Base-by-base conservation (phyloP, 169 alveolate genomes). In the Plasmodium fragile region DNA sequence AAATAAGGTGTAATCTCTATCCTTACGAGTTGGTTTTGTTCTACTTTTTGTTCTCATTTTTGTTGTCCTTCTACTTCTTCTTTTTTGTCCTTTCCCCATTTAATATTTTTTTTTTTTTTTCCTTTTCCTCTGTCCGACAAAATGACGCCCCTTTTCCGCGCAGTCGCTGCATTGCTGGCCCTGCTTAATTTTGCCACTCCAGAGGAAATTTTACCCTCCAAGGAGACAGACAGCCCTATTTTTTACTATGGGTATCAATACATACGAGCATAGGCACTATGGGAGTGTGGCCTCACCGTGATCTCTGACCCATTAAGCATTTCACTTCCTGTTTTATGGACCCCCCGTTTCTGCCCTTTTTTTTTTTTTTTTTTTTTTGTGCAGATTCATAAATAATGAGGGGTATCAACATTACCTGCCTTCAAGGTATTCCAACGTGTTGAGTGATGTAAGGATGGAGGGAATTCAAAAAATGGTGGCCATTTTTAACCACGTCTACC, bases 371-470 rank as follows among this genome's bases (percentile, higher is more conserved):
- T 59, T 82, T 82, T 32, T 41, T 59, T 59, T 79, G 32, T 79
- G 70, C 80, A 89, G 94, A 85, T 89, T 79, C 28, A 89, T 78
- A 89, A 89, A 89, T 89, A 89, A 89, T 69, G 94, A 89, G 82
- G 77, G 41, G 36, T 89, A 89, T 41, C 89, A 89, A 18, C 94
- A 89, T 89, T 89, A 89, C 52, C 7, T 89, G 75, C 94, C 94
- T 16, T 89, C 94, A 22, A 89, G 81, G 72, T 41, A 79, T 79
- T 32, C 89, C 59, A 80, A 89, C 39, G 81, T 69, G 52, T 36
- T 41, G 45, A 10, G 75, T 3, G 94, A 89, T 79, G 94, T 85
- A 85, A 85, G 28, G 18, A 34, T 16, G 43, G 80, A 41, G 43
- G 75, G 22, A 30, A 25, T 30, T 34, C 2, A 10, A 22, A 22